Evolutionary conservation across 1,284 basidiomycete genomes (phyloP), one percentile per base, ranked within the genome.

Genomic region (Coriolopsis trogii): DNA sequence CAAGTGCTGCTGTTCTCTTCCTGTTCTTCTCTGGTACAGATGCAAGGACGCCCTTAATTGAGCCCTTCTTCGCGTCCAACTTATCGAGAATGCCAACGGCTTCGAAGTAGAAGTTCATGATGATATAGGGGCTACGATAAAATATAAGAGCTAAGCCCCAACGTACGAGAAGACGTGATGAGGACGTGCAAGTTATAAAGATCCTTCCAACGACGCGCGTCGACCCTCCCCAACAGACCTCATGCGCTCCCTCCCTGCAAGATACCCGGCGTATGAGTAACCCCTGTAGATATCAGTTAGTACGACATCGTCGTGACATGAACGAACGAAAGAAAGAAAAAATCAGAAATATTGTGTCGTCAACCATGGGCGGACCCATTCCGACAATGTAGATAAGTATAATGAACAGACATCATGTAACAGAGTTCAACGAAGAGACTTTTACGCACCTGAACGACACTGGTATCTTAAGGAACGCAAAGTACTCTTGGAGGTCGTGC

Each of bases 91-190:
- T 81, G 62, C 84, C 79, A 55, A 88, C 88, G 57, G 91, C 91
- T 66, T 90, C 86, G 73, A 93, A 93, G 76, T 95, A 96, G 73
- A 95, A 93, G 76, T 95, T 94, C 93, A 95, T 95, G 71, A 68
- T 66, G 28, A 34, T 72, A 70, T 73, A 72, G 41, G 61, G 63
- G 55, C 58, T 62, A 63, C 46, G 58, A 61, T 61, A 59, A 38
- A 26, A 38, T 31, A 55, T 51, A 54, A 55, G 58, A 45, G 33
- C 37, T 54, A 43, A 52, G 57, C 44, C 55, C 48, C 46, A 18
- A 38, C 25, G 39, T 42, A 52, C 43, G 31, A 21, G 38, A 30
- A 26, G 49, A 34, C 43, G 49, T 48, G 23, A 57, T 33, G 41
- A n/a, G 33, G 45, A 60, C 52, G 42, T 53, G 55, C 58, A 39